phyloP scores from a whole-genome alignment of 2,329 filamentous ascomycete genomes.

The Phialophora chinensis region DNA sequence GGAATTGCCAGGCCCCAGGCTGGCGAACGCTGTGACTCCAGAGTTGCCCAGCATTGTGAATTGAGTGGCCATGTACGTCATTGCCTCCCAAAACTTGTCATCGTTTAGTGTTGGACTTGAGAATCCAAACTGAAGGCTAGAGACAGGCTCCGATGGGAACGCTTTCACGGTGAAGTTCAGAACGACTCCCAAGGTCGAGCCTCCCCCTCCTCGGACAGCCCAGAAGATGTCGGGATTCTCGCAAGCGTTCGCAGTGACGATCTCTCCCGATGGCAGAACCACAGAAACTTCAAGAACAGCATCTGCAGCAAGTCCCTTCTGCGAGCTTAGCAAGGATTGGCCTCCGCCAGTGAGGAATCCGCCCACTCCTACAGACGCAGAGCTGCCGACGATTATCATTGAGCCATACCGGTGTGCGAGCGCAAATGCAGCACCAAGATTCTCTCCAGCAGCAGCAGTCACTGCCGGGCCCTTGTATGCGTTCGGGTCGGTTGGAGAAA shows the following conservation, averaged over 20 bases:
- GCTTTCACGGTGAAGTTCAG: conserved; percentile 57
- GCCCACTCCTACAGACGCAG: conserved; percentile 43
- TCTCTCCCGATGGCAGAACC: conserved; percentile 54
- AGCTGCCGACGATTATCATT: conserved; percentile 34
- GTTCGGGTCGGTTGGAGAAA: neutral
- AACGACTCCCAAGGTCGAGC: conserved; percentile 59
- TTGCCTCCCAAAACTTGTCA: conserved; percentile 7
- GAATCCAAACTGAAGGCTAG: conserved; percentile 2
- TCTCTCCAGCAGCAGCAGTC: conserved; percentile 3
- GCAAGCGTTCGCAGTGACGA: conserved; percentile 50
- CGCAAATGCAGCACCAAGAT: conserved; percentile 32
- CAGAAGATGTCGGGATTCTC: conserved; percentile 57
- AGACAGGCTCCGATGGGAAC: conserved; percentile 42
- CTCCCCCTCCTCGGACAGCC: conserved; percentile 52
- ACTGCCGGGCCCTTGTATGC: neutral
- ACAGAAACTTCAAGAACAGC: conserved; percentile 57
- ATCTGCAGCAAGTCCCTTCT: conserved; percentile 59
- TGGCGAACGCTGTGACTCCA: neutral
- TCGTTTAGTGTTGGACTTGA: conserved; percentile 2
- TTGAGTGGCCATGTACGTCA: conserved; percentile 1
- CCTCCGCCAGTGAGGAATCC: conserved; percentile 58
- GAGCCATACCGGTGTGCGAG: conserved; percentile 48
- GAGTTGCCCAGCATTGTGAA: neutral
- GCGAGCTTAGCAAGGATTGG: conserved; percentile 58
- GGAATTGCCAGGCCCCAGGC: neutral